These are phyloP conservation scores for Vanrija sp. DNA, from an alignment of 1,284 basidiomycete species.

Conservation along the genomic window DNA sequence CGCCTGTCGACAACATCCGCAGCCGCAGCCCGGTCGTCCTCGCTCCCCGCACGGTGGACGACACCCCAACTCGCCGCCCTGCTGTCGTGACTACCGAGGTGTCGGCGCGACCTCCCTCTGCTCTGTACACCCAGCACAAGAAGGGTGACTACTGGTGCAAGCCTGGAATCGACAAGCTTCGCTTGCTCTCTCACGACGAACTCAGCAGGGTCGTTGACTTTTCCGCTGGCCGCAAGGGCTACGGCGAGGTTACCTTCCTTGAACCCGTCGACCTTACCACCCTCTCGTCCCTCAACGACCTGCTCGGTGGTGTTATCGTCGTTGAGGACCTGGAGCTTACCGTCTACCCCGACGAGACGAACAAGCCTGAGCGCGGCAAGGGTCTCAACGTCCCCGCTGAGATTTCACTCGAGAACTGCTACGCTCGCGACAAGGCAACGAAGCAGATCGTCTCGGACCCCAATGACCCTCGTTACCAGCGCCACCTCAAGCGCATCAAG, in stretches of 20 bases:
- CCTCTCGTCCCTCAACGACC: constrained; percentile 69
- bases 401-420: constrained; percentile 77
- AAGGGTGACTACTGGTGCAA: constrained; percentile 87
- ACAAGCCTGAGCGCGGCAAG: constrained; percentile 72
- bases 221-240: constrained; percentile 83
- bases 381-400: constrained; percentile 86
- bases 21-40: constrained; percentile 55
- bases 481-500: constrained; percentile 79
- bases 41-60: constrained; percentile 13
- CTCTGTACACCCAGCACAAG: constrained; percentile 51
- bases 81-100: neutral
- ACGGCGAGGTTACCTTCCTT: constrained; percentile 84
- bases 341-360: constrained; percentile 85
- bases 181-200: constrained; percentile 62
- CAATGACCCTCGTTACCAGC: constrained; percentile 64
- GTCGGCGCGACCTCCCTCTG: no score
- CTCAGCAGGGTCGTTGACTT: constrained; percentile 67
- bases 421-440: constrained; percentile 86
- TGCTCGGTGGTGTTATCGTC: constrained; percentile 81
- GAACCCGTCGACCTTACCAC: constrained; percentile 90
- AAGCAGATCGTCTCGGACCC: constrained; percentile 84
- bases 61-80: constrained; percentile 16
- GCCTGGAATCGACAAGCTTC: constrained; percentile 68
- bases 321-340: constrained; percentile 89
- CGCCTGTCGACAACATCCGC: constrained; percentile 25